Base-by-base conservation (phyloP, 345 rosid species). In the Murraya paniculata region DNA sequence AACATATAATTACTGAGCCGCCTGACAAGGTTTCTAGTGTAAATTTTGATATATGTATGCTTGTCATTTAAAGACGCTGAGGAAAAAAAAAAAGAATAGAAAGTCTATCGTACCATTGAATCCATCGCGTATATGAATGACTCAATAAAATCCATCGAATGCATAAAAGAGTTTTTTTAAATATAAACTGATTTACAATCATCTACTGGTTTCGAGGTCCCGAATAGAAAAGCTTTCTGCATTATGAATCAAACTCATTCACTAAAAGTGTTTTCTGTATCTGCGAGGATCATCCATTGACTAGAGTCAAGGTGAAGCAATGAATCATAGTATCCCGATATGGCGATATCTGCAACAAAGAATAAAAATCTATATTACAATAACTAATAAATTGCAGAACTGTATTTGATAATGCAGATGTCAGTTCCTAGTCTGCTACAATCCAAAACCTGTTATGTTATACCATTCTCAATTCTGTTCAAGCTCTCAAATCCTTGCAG, bases 131-230 rank as follows among this genome's bases (percentile, higher is more conserved):
- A 38, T 36, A 66, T 13, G 62, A 70, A 6, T 53, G 57, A 6
- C n/a, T 69, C 60, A 53, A 4, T 22, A 60, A 39, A n/a, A 31
- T 33, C 68, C 30, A 55, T 27, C 53, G 27, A 45, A 45, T 13
- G 30, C 2, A 25, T 35, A 45, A 45, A 45, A 11, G 25, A 53
- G 68, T 35, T 61, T 27, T 27, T 1, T 8, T 14, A 58, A 38
- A 10, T 25, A 56, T 75, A 73, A 77, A 80, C 72, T 72, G 27
- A 82, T 75, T 66, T 80, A 80, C 82, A 67, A 74, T 36, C 80
- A 59, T 74, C 69, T 55, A 31, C 36, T 71, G 22, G 4, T 55
- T 41, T 27, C 45, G 13, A 25, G 13, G 45, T 45, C n/a, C 65
- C 9, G 21, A 50, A 45, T 11, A 33, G 38, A 64, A 48, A 25